Evolutionary conservation across 805 yeast species (phyloP).

Genomic region (Candida wancherniae): DNA sequence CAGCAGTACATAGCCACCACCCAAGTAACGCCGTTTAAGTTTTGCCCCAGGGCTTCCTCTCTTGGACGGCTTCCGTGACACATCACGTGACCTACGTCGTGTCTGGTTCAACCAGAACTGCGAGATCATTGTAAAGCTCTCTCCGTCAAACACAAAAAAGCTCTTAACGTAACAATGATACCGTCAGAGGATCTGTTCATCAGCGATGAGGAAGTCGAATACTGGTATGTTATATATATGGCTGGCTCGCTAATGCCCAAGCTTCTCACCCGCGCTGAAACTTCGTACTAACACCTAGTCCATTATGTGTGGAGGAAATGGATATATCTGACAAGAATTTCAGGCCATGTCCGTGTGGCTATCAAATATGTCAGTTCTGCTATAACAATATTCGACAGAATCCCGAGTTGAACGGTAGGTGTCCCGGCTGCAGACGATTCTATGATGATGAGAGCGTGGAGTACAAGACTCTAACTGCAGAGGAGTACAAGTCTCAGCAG

Average conservation of each 20-base stretch:
- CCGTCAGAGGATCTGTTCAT: constrained; percentile 37
- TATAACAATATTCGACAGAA: constrained; percentile 94
- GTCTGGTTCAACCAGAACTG: no score
- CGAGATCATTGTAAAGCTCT: no score
- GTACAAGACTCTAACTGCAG: constrained; percentile 76
- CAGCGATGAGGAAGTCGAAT: constrained; percentile 78
- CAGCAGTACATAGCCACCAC: no score
- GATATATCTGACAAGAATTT: constrained; percentile 94
- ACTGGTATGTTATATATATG: constrained; percentile 44
- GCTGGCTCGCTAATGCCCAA: neutral
- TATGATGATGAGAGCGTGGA: constrained; percentile 93
- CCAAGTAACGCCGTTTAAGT: no score
- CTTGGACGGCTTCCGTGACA: no score
- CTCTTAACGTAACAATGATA: constrained; percentile 14
- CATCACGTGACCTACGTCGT: no score
- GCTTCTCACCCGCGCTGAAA: neutral
- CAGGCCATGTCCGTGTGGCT: constrained; percentile 99
- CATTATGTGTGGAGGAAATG: constrained; percentile 96
- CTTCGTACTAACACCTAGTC: constrained; percentile 43
- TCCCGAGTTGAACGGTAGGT: constrained; percentile 90
- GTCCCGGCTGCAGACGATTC: constrained; percentile 95
- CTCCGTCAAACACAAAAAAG: neutral
- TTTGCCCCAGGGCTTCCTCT: no score
- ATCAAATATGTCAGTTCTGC: constrained; percentile 97
- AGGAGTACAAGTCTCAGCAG: constrained; percentile 82